Evolutionary conservation across 441 rosid genomes (phyloP).

Genomic region (Gossypium schwendimanii): DNA sequence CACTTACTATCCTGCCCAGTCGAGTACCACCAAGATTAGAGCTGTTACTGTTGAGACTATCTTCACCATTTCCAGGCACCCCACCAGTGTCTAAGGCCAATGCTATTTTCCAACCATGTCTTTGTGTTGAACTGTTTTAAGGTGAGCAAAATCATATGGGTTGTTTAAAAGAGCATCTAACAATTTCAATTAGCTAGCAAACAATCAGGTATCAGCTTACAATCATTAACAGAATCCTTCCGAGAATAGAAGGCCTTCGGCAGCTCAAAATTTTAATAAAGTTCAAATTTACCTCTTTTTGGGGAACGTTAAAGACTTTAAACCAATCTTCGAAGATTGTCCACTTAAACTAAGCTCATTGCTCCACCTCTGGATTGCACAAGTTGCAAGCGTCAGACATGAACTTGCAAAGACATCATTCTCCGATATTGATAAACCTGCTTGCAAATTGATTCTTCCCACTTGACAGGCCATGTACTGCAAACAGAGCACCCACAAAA

Average conservation of each 20-base stretch:
- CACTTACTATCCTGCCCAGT: constrained; percentile 76
- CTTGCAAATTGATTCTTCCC: constrained; percentile 29
- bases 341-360: constrained; percentile 27
- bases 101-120: constrained; percentile 42
- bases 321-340: constrained; percentile 25
- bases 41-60: constrained; percentile 37
- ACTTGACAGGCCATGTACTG: constrained; percentile 48
- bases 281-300: constrained; percentile 27
- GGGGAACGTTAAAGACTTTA: constrained; percentile 27
- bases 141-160: constrained; percentile 6
- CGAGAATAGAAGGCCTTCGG: not conserved
- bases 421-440: constrained; percentile 29
- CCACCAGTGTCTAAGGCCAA: constrained; percentile 81
- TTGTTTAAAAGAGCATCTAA: constrained; percentile 3
- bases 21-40: constrained; percentile 69
- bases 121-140: constrained; percentile 33
- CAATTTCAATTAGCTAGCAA: not conserved
- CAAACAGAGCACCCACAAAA: constrained; percentile 11
- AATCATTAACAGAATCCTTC: not conserved
- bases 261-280: not conserved
- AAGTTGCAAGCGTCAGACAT: constrained; percentile 24
- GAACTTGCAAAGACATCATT: constrained; percentile 31
- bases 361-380: constrained; percentile 24
- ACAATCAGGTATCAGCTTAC: not conserved
- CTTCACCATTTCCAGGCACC: constrained; percentile 53